A percentile compares a stretch with the other conserved stretches of the same genome.
Conservation (phyloP, 1,284 basidiomycete species). For the Fomitopsis betulina region DNA sequence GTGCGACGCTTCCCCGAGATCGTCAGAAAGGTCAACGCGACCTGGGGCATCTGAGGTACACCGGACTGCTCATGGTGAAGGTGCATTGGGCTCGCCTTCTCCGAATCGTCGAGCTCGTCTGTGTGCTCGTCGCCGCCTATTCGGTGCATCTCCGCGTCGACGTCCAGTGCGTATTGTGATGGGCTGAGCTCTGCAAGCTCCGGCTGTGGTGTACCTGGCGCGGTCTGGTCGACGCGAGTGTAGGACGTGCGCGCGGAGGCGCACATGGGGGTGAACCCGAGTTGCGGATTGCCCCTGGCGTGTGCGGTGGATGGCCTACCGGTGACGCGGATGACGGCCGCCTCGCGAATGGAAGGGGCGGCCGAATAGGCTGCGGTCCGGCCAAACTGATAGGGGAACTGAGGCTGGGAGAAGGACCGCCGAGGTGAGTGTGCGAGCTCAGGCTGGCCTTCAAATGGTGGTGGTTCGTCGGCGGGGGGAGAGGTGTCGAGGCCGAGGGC, state of each 20-base stretch:
- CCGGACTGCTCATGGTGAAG: conserved; percentile 17
- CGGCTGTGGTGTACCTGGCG: background rate
- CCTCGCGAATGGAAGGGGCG: conserved; percentile 7
- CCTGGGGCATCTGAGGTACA: conserved; percentile 57
- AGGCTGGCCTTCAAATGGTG: background rate
- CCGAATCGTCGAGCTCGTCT: conserved; percentile 5
- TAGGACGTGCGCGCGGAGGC: conserved; percentile 34
- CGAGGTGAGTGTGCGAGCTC: background rate
- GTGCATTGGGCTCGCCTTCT: conserved; percentile 5
- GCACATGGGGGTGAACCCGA: conserved; percentile 23
- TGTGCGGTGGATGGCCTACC: conserved; percentile 3
- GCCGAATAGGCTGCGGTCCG: conserved; percentile 1
- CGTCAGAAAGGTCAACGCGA: conserved; percentile 70
- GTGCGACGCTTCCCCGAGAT: conserved; percentile 69
- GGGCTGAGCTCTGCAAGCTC: conserved; percentile 13
- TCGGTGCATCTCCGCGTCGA: conserved; percentile 8
- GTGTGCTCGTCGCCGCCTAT: conserved; percentile 16
- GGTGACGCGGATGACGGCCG: conserved; percentile 11
- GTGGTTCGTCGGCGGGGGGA: background rate
- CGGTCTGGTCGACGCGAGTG: conserved; percentile 31
- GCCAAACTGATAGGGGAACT: conserved; percentile 4
- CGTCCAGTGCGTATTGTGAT: conserved; percentile 12
- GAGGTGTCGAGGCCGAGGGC: background rate
- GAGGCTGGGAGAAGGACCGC: conserved; percentile 7
- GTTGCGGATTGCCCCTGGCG: background rate